A percentile compares a stretch with the other conserved stretches of the same genome.
These are phyloP conservation scores for Hymenoscyphus salicellus DNA, from an alignment of 2,329 filamentous ascomycete genomes.

Conservation along the genomic window DNA sequence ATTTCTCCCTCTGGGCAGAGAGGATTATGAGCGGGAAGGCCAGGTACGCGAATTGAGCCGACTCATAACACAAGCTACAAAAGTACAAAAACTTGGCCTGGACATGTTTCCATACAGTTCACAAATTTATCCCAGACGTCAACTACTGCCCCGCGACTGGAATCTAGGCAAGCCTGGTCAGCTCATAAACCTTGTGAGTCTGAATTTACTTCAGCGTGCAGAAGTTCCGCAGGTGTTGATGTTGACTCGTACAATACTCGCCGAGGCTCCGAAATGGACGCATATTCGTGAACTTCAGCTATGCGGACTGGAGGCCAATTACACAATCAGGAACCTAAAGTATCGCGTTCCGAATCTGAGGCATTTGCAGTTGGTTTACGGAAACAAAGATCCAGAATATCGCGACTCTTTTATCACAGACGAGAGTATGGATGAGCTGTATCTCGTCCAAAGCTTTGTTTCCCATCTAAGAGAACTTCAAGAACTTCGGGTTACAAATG, in stretches of 20 bases:
- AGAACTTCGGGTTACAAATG: not conserved
- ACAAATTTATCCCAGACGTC: not conserved
- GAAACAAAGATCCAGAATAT: not conserved
- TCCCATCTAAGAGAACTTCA: not conserved
- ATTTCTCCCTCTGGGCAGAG: not conserved
- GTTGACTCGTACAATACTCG: not conserved
- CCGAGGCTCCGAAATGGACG: not conserved
- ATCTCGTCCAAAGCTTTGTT: not conserved
- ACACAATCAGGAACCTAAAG: not conserved
- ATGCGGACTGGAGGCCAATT: not conserved
- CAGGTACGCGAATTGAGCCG: not conserved
- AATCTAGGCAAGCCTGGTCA: not conserved
- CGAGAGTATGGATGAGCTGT: not conserved
- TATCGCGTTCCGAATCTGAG: not conserved
- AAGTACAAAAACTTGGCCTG: not conserved
- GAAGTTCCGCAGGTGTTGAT: no score
- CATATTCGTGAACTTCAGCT: not conserved
- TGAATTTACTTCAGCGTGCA: not conserved
- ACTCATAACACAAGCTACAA: not conserved
- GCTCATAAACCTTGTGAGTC: not conserved
- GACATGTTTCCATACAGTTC: not conserved
- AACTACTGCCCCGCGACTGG: not conserved
- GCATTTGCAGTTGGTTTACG: not conserved
- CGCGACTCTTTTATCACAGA: not conserved
- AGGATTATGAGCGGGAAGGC: not conserved